Percentiles rank a stretch among this genome's conserved stretches.
phyloP scores from a whole-genome alignment of 78 protist genomes.

The Dictyostelium brefeldianum region DNA sequence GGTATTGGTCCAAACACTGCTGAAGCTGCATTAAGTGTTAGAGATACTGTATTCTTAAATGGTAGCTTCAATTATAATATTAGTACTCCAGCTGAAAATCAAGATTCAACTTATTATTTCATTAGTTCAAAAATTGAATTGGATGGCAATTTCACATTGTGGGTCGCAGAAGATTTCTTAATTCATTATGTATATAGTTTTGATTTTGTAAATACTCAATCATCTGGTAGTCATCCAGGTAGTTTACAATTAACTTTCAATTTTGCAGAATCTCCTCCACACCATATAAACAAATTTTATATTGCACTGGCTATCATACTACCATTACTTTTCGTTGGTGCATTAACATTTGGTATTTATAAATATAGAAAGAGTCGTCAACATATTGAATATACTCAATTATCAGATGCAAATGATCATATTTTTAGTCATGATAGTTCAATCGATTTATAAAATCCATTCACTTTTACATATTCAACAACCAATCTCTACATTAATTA shows the following conservation, averaged over 20 bases:
- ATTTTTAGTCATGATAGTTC: not conserved
- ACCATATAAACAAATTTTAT: not conserved
- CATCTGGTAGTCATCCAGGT: not conserved
- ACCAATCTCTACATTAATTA: no score
- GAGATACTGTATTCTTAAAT: not conserved
- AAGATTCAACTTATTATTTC: not conserved
- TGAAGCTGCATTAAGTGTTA: not conserved
- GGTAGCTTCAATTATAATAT: conserved; percentile 3
- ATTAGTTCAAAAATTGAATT: not conserved
- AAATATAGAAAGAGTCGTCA: not conserved
- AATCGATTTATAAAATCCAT: not conserved
- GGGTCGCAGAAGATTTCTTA: not conserved
- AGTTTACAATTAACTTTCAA: not conserved
- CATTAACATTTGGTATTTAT: not conserved
- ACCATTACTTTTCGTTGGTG: not conserved
- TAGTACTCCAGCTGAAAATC: not conserved
- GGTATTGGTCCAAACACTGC: conserved; percentile 22
- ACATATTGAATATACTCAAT: not conserved
- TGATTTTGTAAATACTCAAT: not conserved
- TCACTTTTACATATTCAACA: no score
- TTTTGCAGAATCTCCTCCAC: not conserved
- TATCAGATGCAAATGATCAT: not conserved
- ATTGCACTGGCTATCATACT: not conserved
- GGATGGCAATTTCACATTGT: not conserved
- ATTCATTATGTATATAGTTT: not conserved